Percentiles rank a stretch among this genome's conserved stretches.
Evolutionary conservation across 2,329 filamentous ascomycete genomes (phyloP).

Genomic region (Echinosphaeria canescens): DNA sequence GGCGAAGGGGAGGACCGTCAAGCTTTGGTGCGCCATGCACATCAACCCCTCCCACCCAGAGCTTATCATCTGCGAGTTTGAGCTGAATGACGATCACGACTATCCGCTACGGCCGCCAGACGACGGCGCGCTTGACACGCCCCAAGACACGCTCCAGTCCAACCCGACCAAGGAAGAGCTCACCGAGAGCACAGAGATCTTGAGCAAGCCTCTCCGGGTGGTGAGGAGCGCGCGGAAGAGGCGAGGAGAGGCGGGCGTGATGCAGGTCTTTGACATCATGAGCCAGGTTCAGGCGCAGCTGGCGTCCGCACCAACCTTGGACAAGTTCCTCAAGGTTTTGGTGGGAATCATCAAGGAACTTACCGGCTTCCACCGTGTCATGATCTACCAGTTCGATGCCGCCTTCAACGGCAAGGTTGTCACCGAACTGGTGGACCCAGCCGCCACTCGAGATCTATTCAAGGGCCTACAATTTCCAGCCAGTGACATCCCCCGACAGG

Average conservation of each 20-base stretch:
- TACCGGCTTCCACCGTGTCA: constrained; percentile 78
- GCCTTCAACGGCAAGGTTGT: constrained; percentile 72
- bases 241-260: constrained; percentile 58
- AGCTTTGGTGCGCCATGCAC: constrained; percentile 79
- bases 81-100: constrained; percentile 54
- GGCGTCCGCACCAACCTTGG: constrained; percentile 45
- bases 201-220: constrained; percentile 59
- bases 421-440: constrained; percentile 66
- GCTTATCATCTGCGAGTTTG: constrained; percentile 71
- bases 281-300: constrained; percentile 82
- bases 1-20: constrained; percentile 31
- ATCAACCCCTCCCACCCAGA: constrained; percentile 45
- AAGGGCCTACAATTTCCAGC: constrained; percentile 79
- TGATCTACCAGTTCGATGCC: constrained; percentile 82
- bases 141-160: constrained; percentile 53
- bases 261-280: constrained; percentile 85
- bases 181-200: constrained; percentile 51
- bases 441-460: constrained; percentile 62
- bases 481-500: constrained; percentile 69
- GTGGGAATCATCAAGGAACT: constrained; percentile 77
- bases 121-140: constrained; percentile 35
- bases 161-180: constrained; percentile 56
- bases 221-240: constrained; percentile 54
- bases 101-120: constrained; percentile 44
- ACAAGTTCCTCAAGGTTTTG: constrained; percentile 57